Percentiles rank a stretch among this genome's conserved stretches.
Conservation (phyloP, 1,284 basidiomycete species). For the Hortiboletus rubellus region DNA sequence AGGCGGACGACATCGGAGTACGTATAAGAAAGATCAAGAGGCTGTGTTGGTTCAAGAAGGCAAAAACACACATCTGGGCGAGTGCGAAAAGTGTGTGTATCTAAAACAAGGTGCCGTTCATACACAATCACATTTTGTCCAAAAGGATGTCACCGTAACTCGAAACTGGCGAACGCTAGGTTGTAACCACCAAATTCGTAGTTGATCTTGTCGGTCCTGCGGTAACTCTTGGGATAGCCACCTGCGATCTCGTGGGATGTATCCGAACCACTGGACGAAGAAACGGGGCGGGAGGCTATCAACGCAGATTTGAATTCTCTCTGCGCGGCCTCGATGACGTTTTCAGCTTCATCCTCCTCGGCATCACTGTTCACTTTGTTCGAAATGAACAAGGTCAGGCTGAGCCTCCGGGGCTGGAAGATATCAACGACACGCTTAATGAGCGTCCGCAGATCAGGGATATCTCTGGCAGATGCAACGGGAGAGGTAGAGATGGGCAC, state of each 20-base stretch:
- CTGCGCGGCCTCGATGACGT: constrained; percentile 65
- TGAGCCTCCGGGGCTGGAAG: constrained; percentile 88
- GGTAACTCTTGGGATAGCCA: constrained; percentile 42
- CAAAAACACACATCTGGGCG: constrained; percentile 17
- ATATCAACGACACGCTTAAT: constrained; percentile 88
- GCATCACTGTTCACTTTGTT: constrained; percentile 53
- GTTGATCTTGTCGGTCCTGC: constrained; percentile 93
- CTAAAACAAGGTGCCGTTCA: constrained; percentile 24
- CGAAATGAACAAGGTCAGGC: constrained; percentile 91
- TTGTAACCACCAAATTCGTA: constrained; percentile 98
- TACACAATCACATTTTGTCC: constrained; percentile 11
- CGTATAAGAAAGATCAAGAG: constrained; percentile 20
- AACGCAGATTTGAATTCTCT: constrained; percentile 66
- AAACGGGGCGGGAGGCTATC: constrained; percentile 29
- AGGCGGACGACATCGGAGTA: constrained; percentile 13
- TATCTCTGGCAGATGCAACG: constrained; percentile 40
- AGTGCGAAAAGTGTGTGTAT: constrained; percentile 20
- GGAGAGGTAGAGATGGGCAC: constrained; percentile 66
- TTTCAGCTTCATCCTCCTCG: constrained; percentile 53
- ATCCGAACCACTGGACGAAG: constrained; percentile 21
- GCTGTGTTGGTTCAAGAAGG: constrained; percentile 12
- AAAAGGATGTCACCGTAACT: constrained; percentile 42
- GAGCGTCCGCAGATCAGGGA: constrained; percentile 79
- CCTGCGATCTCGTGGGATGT: constrained; percentile 13
- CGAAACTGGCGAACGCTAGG: constrained; percentile 90